phyloP scores from a whole-genome alignment of 2,329 filamentous ascomycete species.

The Paecilomyces formosus region DNA sequence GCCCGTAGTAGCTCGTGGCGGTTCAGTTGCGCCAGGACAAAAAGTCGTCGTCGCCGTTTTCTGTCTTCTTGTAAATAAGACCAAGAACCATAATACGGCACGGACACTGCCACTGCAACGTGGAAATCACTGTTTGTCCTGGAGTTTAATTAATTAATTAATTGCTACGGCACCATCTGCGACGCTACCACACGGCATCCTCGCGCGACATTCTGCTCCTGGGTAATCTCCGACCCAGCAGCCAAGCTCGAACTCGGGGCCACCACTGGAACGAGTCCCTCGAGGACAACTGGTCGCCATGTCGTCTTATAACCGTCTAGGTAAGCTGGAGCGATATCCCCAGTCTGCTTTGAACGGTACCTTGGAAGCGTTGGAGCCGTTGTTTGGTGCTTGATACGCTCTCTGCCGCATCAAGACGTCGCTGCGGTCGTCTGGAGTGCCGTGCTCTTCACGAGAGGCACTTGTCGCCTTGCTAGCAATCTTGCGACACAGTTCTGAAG shows the following conservation, averaged over 20 bases:
- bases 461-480: slow-evolving; percentile 4
- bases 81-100: neutral
- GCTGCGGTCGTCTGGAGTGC: neutral
- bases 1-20: neutral
- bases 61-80: neutral
- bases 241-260: slow-evolving; percentile 13
- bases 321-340: slow-evolving; percentile 42
- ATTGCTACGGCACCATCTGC: neutral
- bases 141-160: no score
- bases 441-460: slow-evolving; percentile 13
- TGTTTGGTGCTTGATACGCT: neutral
- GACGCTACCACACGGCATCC: neutral
- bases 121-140: neutral
- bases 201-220: slow-evolving; percentile 17
- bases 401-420: neutral
- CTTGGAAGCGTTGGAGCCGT: neutral
- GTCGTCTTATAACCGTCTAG: slow-evolving; percentile 70
- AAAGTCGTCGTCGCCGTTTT: neutral
- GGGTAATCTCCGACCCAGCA: slow-evolving; percentile 19
- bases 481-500: neutral
- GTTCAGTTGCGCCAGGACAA: neutral
- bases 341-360: slow-evolving; percentile 6
- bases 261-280: slow-evolving; percentile 14
- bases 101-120: neutral
- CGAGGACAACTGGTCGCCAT: slow-evolving; percentile 16